A percentile compares a stretch with the other conserved stretches of the same genome.
phyloP scores from a whole-genome alignment of 176 grass and related monocot species.

The Neostapfia colusana region DNA sequence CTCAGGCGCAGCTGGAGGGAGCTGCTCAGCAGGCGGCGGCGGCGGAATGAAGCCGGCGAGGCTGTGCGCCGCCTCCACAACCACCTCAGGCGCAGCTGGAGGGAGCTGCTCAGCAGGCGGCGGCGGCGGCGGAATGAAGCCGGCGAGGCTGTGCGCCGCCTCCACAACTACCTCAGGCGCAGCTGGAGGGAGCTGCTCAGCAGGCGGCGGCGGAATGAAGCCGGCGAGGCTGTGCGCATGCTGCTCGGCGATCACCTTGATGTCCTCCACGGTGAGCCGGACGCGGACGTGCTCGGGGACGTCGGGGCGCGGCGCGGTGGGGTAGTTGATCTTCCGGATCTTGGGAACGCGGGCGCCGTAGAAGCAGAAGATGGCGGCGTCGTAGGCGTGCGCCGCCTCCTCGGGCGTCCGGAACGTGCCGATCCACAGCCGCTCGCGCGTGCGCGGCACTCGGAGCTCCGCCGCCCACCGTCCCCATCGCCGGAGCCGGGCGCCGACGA shows the following conservation, averaged over 20 bases:
- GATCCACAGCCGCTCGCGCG: slow-evolving; percentile 31
- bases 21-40: too few species aligned
- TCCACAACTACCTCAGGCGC: not conserved
- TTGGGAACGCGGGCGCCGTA: not conserved
- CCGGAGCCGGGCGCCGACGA: slow-evolving; percentile 7
- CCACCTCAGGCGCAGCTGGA: not conserved
- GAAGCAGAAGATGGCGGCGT: slow-evolving; percentile 43
- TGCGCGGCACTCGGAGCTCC: slow-evolving; percentile 45
- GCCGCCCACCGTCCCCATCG: slow-evolving; percentile 34
- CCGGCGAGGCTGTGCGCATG: not conserved
- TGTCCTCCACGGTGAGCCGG: not conserved
- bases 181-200: not conserved
- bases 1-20: not conserved
- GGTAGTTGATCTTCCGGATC: slow-evolving; percentile 38
- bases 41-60: too few species aligned
- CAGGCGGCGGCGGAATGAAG: not conserved
- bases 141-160: too few species aligned
- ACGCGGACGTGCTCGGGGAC: not conserved
- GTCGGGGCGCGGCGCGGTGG: slow-evolving; percentile 18
- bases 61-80: too few species aligned
- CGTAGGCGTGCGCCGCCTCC: slow-evolving; percentile 47
- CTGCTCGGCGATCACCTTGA: slow-evolving; percentile 36
- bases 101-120: not conserved
- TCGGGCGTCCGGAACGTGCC: slow-evolving; percentile 12
- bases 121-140: not conserved